phyloP scores from a whole-genome alignment of 108 stramenopile species.

The Skeletonema marinoi region DNA sequence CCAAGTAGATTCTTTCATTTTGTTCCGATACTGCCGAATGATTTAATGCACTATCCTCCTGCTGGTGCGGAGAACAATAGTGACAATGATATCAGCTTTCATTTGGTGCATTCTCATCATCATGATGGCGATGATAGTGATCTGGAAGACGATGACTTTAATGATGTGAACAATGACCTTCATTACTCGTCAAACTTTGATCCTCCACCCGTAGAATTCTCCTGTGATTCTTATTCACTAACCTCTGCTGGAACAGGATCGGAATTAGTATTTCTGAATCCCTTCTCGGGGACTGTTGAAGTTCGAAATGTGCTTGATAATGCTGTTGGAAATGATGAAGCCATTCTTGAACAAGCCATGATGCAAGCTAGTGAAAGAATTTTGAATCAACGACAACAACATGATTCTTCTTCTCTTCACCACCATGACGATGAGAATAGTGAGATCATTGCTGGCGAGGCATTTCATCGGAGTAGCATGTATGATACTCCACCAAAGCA shows the following conservation, averaged over 20 bases:
- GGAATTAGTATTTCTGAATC: slow-evolving; percentile 63
- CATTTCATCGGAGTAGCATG: slow-evolving; percentile 28
- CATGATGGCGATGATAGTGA: background rate
- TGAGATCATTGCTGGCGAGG: slow-evolving; percentile 41
- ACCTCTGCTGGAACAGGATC: slow-evolving; percentile 36
- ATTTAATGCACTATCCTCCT: slow-evolving; percentile 33
- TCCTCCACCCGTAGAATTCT: slow-evolving; percentile 66
- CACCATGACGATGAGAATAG: slow-evolving; percentile 20
- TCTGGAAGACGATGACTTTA: slow-evolving; percentile 7
- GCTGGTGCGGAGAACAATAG: background rate
- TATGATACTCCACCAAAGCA: slow-evolving; percentile 35
- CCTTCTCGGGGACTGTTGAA: slow-evolving; percentile 52
- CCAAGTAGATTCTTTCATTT: slow-evolving; percentile 60
- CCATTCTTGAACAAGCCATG: slow-evolving; percentile 44
- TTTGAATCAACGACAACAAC: slow-evolving; percentile 7
- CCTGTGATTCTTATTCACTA: slow-evolving; percentile 56
- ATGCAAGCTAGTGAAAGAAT: slow-evolving; percentile 23
- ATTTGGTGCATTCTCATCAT: background rate
- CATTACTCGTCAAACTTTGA: slow-evolving; percentile 13
- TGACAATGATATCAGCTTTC: background rate
- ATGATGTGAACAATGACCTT: slow-evolving; percentile 2
- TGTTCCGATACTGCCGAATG: slow-evolving; percentile 50
- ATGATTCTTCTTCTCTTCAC: background rate
- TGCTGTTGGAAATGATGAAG: slow-evolving; percentile 23
- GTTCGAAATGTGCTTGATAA: slow-evolving; percentile 43